phyloP scores from a whole-genome alignment of 2,329 filamentous ascomycete species.

The Cytospora chrysosperma region DNA sequence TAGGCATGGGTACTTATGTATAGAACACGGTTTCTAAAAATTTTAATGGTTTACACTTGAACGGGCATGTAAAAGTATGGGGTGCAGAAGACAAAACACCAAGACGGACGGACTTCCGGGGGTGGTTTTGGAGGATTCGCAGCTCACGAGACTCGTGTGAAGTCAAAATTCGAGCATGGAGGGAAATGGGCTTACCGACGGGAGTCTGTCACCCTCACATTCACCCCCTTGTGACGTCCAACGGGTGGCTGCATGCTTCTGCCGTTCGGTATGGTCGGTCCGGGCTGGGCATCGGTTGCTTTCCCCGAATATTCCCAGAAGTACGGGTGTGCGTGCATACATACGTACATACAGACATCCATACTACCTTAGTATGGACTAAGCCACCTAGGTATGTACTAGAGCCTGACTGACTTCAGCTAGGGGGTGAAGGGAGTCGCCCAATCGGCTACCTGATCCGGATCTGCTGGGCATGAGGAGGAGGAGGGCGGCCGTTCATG shows the following conservation, averaged over 20 bases:
- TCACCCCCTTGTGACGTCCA: background rate
- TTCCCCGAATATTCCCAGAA: background rate
- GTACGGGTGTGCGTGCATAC: background rate
- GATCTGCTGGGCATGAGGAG: too few relatives aligned
- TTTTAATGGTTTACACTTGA: background rate
- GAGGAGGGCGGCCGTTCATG: too few relatives aligned
- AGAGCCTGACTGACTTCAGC: too few relatives aligned
- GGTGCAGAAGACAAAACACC: background rate
- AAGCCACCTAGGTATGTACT: too few relatives aligned
- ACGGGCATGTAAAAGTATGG: background rate
- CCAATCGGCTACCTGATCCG: too few relatives aligned
- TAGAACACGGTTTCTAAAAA: background rate
- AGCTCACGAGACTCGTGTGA: background rate
- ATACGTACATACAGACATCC: background rate
- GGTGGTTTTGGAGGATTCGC: background rate
- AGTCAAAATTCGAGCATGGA: background rate
- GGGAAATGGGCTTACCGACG: slow-evolving; percentile 1
- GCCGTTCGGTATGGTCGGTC: too few relatives aligned
- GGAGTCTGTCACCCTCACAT: slow-evolving; percentile 15
- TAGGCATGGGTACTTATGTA: background rate
- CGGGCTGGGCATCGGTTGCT: background rate
- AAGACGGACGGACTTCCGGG: background rate
- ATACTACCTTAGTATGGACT: background rate
- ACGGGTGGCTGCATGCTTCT: background rate
- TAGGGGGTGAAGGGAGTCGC: too few relatives aligned